Base-by-base conservation (phyloP, 1,284 basidiomycete genomes). In the Cryptococcus hybrid region DNA sequence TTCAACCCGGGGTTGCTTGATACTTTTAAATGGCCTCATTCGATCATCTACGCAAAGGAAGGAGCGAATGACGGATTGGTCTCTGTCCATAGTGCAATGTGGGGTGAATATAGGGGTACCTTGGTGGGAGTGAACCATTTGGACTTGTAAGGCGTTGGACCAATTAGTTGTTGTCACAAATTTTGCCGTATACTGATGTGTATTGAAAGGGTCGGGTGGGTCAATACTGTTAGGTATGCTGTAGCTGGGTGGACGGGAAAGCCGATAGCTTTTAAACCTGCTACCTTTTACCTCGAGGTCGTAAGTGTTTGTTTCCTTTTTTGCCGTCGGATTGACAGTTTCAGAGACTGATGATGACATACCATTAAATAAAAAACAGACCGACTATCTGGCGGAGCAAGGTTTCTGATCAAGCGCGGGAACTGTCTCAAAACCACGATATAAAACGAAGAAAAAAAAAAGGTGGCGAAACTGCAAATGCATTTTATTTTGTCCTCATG, bases 1-100 rank as follows among this genome's bases (percentile, higher is more conserved):
- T 94, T 92, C 73, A 84, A 89, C 12, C 92, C 94, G 3, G 89
- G 90, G 1, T 79, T 94, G 56, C 85, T 94, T 47, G 90, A 94
- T 77, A 89, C 90, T 0, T 92, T 90, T 85, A 85, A 85, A 62
- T 86, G 87, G 82, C 86, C 91, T 0, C 90, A 92, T 74, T 85
- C 85, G 4, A 86, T 96, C 38, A 88, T 97, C 51, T 74, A 88
- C 24, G 87, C 90, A 68, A 89, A 89, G 69, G 93, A 97, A 78
- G 93, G 92, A 13, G 86, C 88, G 5, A 98, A 97, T 67, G 96
- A 99, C 73, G 94, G 93, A 0, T 81, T 99, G 18, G 95, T 99
- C 11, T 89, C 88, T 7, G 83, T 99, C 11, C 85, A 88, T 62
- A 91, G 88, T 67, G 91, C 93, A 5, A 84, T 85, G 64, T 96